Base-by-base conservation (phyloP, 2,329 filamentous ascomycete genomes). In the Arthrinium phaeospermum region DNA sequence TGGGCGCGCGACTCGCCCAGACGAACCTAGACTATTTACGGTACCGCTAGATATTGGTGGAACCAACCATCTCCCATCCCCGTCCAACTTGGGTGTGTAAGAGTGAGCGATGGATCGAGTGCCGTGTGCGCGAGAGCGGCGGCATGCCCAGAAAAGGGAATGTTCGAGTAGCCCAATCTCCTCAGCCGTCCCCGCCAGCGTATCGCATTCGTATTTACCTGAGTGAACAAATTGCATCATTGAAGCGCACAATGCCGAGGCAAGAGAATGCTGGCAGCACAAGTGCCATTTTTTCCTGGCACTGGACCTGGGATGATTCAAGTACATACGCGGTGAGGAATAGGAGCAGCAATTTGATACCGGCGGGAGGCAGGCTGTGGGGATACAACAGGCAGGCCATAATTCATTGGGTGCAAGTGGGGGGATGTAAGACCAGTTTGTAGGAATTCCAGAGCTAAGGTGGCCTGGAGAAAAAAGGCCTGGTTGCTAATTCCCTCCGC, bases 31-130 rank as follows among this genome's bases (percentile, higher is more conserved):
- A 46, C 41, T 34, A 46, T 46, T 68, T 68, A 45, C 41, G 41
- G 45, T 68, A 68, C 67, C 14, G 13, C 51, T 27, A 68, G 41
- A 41, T 37, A 14, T 41, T 13, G 57, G 57, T 64, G 57, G 57
- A 64, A 64, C 34, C 57, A 41, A 64, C 34, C 57, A 64, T 41
- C 57, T 64, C 57, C 57, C 53, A 61, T 61, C 53, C 30, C 53
- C 53, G 30, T 61, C 53, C 53, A 61, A 16, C 53, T 27, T 22
- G 53, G 45, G 44, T 16, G 45, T 16, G 45, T 47, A 3, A 19
- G 45, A 16, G 45, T 24, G 51, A 57, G 1, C 22, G 51, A 34
- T 57, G 27, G 51, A 30, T 27, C 22, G 30, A 34, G 34, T 61
- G 53, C 53, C 51, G 51, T 57, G 51, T 24, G 24, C 24, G 13